These are phyloP conservation scores for Metschnikowia reukaufii DNA, from an alignment of 805 yeast species.

Conservation along the genomic window DNA sequence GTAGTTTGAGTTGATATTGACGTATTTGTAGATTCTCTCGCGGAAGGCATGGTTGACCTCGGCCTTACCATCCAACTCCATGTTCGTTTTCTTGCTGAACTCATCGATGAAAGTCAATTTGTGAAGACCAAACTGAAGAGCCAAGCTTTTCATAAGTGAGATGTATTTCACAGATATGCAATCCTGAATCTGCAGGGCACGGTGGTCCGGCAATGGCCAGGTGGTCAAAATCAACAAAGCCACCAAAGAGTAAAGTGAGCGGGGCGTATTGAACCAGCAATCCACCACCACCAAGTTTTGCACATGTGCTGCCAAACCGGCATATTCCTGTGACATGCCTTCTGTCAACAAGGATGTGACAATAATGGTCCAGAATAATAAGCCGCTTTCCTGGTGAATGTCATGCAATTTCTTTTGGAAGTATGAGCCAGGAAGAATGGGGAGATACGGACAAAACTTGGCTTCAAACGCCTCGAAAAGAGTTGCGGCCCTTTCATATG, in stretches of 20 bases:
- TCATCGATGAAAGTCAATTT: constrained; percentile 41
- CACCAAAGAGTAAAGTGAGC: constrained; percentile 40
- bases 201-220: constrained; percentile 42
- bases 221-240: constrained; percentile 44
- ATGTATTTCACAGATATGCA: constrained; percentile 37
- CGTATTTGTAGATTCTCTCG: constrained; percentile 43
- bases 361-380: constrained; percentile 44
- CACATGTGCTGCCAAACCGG: constrained; percentile 31
- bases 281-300: constrained; percentile 39
- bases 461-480: constrained; percentile 13
- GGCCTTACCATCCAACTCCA: constrained; percentile 26
- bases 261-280: constrained; percentile 47
- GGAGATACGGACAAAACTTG: constrained; percentile 14
- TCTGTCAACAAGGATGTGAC: constrained; percentile 33
- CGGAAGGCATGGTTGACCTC: constrained; percentile 35
- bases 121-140: constrained; percentile 45
- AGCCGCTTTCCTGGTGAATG: constrained; percentile 29
- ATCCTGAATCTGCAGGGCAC: constrained; percentile 27
- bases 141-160: constrained; percentile 38
- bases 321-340: constrained; percentile 22
- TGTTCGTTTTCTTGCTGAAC: constrained; percentile 36
- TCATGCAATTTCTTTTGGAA: constrained; percentile 16
- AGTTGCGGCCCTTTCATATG: constrained; percentile 12
- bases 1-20: constrained; percentile 43
- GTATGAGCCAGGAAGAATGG: constrained; percentile 18